Base-by-base conservation (phyloP, 176 grass and related monocot genomes). In the Triticum urartu region DNA sequence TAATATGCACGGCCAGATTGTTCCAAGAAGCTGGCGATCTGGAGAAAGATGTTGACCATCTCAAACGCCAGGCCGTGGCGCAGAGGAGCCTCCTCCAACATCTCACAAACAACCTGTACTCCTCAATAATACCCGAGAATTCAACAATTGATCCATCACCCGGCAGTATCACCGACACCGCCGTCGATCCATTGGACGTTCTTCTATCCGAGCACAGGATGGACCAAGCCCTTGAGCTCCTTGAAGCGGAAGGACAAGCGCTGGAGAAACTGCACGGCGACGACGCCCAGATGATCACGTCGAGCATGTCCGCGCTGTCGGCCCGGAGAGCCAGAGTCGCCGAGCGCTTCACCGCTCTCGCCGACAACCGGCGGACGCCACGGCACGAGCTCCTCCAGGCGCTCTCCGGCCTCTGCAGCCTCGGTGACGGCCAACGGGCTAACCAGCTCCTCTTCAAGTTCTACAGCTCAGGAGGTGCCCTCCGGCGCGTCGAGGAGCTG, bases 201-300 rank as follows among this genome's bases (percentile, higher is more conserved):
- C 85, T 89, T 42, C 47, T 94, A 2, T 87, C 71, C 0, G 92
- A 94, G 84, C 58, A 87, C 15, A 81, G 88, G 82, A 74, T 89
- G 59, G 81, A 91, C 11, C 6, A 89, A 67, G 89, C 84, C 9
- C n/a, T 89, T 56, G 30, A 68, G 61, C 54, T 94, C 34, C 62
- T 88, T 39, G 75, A 86, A 45, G 22, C 25, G 38, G 73, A 68
- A 61, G 83, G 11, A 0, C 34, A 79, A 2, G 78, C 26, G 1
- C 64, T 89, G 2, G 34, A 78, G 28, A 20, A 25, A 33, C 78
- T 86, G 72, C 21, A 59, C 36, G 81, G 13, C 25, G 72, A 75
- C 11, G 72, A 75, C 45, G 72, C 84, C 24, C 78, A 15, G 20
- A 28, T 20, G 61, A 84, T 79, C 75, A 68, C 38, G 22, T 35